Evolutionary conservation across 106 monocot genomes (phyloP).

Genomic region (Amphibolis antarctica): DNA sequence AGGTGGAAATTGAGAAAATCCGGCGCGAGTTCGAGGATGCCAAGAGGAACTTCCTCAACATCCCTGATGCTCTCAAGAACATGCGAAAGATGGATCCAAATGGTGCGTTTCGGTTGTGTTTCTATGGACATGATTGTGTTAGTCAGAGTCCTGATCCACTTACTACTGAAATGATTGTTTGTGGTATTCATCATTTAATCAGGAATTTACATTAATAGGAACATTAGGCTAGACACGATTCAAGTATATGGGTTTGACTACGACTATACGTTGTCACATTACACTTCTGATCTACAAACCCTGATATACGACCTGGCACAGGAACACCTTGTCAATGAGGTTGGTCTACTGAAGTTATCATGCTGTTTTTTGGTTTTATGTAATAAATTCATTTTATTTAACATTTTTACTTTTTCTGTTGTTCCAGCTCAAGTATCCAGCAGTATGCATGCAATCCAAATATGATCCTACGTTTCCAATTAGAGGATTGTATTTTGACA

Average conservation of each 20-base stretch:
- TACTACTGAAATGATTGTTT: background rate
- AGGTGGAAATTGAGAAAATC: slow-evolving; percentile 38
- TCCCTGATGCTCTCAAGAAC: slow-evolving; percentile 48
- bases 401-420: background rate
- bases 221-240: slow-evolving; percentile 61
- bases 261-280: slow-evolving; percentile 95
- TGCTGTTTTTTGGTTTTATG: background rate
- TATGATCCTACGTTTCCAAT: slow-evolving; percentile 84
- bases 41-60: slow-evolving; percentile 54
- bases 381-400: background rate
- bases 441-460: slow-evolving; percentile 65
- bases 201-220: slow-evolving; percentile 95
- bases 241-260: slow-evolving; percentile 98
- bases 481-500: slow-evolving; percentile 88
- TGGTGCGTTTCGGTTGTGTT: slow-evolving; percentile 23
- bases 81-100: slow-evolving; percentile 84
- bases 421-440: slow-evolving; percentile 78
- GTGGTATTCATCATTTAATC: background rate
- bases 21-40: slow-evolving; percentile 55
- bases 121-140: background rate
- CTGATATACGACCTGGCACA: slow-evolving; percentile 87
- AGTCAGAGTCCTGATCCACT: background rate
- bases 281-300: slow-evolving; percentile 55
- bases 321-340: slow-evolving; percentile 81
- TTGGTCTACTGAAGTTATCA: slow-evolving; percentile 2